Base-by-base conservation (phyloP, 768 basidiomycete genomes). In the Suillus americanus region DNA sequence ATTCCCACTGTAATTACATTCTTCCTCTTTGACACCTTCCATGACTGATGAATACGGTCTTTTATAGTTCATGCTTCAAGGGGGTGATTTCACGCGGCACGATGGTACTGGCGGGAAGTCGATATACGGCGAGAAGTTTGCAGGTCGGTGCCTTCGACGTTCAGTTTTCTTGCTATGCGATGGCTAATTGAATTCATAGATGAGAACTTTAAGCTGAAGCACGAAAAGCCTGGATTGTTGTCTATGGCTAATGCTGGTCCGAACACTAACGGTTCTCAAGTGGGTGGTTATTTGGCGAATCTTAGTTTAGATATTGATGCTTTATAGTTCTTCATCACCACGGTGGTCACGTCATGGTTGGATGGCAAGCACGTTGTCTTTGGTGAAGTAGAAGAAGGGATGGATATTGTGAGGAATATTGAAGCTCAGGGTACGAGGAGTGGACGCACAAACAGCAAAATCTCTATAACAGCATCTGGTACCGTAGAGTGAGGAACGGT, bases 241-340 rank as follows among this genome's bases (percentile, higher is more conserved):
- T 90, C 89, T 48, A 92, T 93, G 91, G 96, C 96, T 45, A 97
- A 92, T 69, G 92, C 94, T 41, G 94, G 94, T 59, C 80, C 80
- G 1, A 85, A 90, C 78, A 92, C 91, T 45, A 92, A 92, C 64
- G 91, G 93, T 41, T 93, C 91, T 16, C 92, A 92, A 75, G 85
- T 87, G 61, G 62, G 79, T 68, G 1, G 33, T 28, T 12, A 2
- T 37, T 28, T 14, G 54, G 37, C 10, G 23, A 46, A 40, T 16
- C n/a, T 46, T 30, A n/a, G 43, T 45, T 20, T 37, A 20, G 2
- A 25, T 45, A n/a, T 56, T 38, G 7, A 43, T 50, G 16, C 14
- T 28, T 18, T 35, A 5, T 60, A 89, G 86, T 92, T 91, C 80
- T 92, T 92, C 77, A 84, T 93, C 72, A 93, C 91, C 33, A 91